Percentiles rank a stretch among this genome's conserved stretches.
These are phyloP conservation scores for Suillus fuscotomentosus DNA, from an alignment of 768 basidiomycete species.

Conservation along the genomic window DNA sequence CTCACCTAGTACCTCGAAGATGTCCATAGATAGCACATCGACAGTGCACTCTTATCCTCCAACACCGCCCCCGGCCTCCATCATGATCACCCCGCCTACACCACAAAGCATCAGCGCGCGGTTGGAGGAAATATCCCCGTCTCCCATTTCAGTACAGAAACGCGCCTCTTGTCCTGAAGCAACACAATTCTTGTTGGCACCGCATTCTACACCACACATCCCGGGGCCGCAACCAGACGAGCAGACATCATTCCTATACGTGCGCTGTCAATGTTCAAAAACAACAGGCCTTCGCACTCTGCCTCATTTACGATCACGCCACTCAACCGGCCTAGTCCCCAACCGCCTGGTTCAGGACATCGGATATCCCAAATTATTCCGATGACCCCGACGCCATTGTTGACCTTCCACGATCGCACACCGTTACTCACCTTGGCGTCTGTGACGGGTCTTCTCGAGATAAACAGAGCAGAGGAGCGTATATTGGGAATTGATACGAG, in stretches of 20 bases:
- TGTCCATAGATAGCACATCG: constrained; percentile 25
- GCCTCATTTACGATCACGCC: constrained; percentile 57
- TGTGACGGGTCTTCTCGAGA: constrained; percentile 59
- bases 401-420: constrained; percentile 72
- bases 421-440: constrained; percentile 60
- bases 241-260: constrained; percentile 47
- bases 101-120: constrained; percentile 32
- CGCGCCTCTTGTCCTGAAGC: constrained; percentile 10
- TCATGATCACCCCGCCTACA: constrained; percentile 33
- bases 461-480: constrained; percentile 55
- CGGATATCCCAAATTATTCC: constrained; percentile 21
- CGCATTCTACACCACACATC: constrained; percentile 39
- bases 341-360: constrained; percentile 14
- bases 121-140: constrained; percentile 19
- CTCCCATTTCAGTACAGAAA: constrained; percentile 1
- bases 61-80: constrained; percentile 40
- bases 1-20: constrained; percentile 17
- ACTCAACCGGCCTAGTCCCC: constrained; percentile 18
- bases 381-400: constrained; percentile 43
- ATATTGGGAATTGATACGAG: constrained; percentile 68
- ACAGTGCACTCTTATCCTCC: constrained; percentile 58
- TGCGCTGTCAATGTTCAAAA: constrained; percentile 48
- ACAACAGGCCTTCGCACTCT: constrained; percentile 52
- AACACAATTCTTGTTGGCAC: constrained; percentile 50
- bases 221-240: constrained; percentile 27